Evolutionary conservation across 2,329 filamentous ascomycete species (phyloP).

Genomic region (Cladophialophora carrionii): DNA sequence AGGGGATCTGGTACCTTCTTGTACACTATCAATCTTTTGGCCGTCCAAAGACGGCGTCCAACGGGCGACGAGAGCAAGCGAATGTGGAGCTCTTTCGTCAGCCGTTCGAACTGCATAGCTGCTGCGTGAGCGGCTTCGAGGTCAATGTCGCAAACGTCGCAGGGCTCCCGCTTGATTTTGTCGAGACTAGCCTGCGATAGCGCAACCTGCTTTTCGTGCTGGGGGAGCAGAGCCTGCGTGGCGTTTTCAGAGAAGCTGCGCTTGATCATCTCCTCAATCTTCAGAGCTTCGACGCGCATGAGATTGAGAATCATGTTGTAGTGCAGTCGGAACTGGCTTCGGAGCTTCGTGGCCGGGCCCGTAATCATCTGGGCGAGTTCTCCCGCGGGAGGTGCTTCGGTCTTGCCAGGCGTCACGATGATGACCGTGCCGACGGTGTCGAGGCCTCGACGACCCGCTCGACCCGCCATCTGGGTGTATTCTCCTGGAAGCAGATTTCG

Average conservation of each 20-base stretch:
- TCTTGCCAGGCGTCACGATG: slow-evolving; percentile 77
- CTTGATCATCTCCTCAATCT: slow-evolving; percentile 99
- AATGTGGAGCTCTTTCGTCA: slow-evolving; percentile 80
- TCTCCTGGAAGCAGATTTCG: slow-evolving; percentile 90
- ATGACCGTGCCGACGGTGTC: slow-evolving; percentile 94
- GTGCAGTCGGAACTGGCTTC: slow-evolving; percentile 93
- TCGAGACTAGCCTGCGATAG: slow-evolving; percentile 87
- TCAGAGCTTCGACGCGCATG: slow-evolving; percentile 89
- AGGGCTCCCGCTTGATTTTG: slow-evolving; percentile 84
- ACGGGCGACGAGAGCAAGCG: slow-evolving; percentile 77
- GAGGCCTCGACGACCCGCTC: slow-evolving; percentile 88
- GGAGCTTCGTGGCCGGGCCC: slow-evolving; percentile 89
- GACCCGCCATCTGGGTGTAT: slow-evolving; percentile 97
- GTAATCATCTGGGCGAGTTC: slow-evolving; percentile 92
- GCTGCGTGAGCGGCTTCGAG: slow-evolving; percentile 81
- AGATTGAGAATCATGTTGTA: slow-evolving; percentile 99
- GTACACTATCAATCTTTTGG: slow-evolving; percentile 79
- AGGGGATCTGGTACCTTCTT: slow-evolving; percentile 55
- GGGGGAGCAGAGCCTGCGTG: slow-evolving; percentile 88
- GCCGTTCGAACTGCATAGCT: slow-evolving; percentile 74
- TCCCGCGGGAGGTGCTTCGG: slow-evolving; percentile 83
- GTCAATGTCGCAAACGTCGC: slow-evolving; percentile 76
- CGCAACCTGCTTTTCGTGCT: slow-evolving; percentile 94
- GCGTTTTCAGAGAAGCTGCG: slow-evolving; percentile 98
- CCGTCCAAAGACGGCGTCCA: slow-evolving; percentile 76